Evolutionary conservation across 1,139 yeast species (phyloP).

Genomic region (Candida gigantensis): DNA sequence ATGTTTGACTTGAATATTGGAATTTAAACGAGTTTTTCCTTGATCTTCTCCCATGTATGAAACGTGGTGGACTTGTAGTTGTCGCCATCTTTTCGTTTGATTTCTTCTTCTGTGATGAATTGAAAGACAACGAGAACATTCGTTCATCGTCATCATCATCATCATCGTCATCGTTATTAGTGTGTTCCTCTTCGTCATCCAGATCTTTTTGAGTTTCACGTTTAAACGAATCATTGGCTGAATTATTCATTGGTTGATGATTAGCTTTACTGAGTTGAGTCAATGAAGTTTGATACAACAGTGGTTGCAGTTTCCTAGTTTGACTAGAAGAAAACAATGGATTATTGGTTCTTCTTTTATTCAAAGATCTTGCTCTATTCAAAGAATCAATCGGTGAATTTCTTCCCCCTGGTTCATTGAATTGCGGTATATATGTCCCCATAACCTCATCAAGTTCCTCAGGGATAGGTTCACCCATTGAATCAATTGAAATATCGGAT

Average conservation of each 20-base stretch:
- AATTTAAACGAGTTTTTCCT: constrained; percentile 33
- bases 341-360: constrained; percentile 24
- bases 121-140: constrained; percentile 27
- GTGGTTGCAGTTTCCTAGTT: constrained; percentile 20
- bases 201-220: no score
- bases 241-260: no score
- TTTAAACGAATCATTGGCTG: no score
- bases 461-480: constrained; percentile 16
- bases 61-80: no score
- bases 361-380: constrained; percentile 33
- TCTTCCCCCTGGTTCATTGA: constrained; percentile 15
- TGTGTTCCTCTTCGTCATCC: no score
- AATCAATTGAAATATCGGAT: constrained; percentile 21
- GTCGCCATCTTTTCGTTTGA: constrained; percentile 4
- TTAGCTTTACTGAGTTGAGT: constrained; percentile 3
- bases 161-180: no score
- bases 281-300: constrained; percentile 5
- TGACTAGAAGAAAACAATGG: constrained; percentile 13
- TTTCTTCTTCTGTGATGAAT: constrained; percentile 13
- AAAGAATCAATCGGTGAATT: constrained; percentile 22
- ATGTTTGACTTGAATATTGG: no score
- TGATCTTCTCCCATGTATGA: constrained; percentile 19
- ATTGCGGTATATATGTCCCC: constrained; percentile 19
- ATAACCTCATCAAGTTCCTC: constrained; percentile 30
- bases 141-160: constrained; percentile 19